Evolutionary conservation across 2,329 filamentous ascomycete genomes (phyloP).

Genomic region (Curvularia sp.): DNA sequence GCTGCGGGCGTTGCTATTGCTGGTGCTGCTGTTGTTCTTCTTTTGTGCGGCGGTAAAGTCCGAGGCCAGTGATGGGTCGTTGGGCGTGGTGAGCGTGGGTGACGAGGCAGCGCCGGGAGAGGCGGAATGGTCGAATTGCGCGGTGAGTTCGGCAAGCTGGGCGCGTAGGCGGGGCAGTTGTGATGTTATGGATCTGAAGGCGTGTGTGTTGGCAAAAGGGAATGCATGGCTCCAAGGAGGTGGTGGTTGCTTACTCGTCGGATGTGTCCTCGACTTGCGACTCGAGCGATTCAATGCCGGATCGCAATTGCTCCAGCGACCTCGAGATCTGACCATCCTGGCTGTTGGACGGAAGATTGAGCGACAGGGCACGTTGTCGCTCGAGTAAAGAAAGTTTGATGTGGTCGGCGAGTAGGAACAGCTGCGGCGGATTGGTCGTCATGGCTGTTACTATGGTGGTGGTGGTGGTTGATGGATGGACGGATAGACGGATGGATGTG

Average conservation of each 20-base stretch:
- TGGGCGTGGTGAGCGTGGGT: slow-evolving; percentile 53
- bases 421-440: slow-evolving; percentile 68
- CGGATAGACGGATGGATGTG: slow-evolving; percentile 10
- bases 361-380: slow-evolving; percentile 81
- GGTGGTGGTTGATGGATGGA: slow-evolving; percentile 8
- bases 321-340: slow-evolving; percentile 90
- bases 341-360: slow-evolving; percentile 78
- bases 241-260: slow-evolving; percentile 58
- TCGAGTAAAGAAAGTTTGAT: slow-evolving; percentile 96
- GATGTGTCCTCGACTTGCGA: slow-evolving; percentile 65
- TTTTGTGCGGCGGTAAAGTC: slow-evolving; percentile 50
- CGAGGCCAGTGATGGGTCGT: slow-evolving; percentile 49
- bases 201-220: not conserved
- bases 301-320: slow-evolving; percentile 84
- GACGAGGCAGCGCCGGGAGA: slow-evolving; percentile 55
- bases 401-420: slow-evolving; percentile 93
- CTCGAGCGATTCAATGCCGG: slow-evolving; percentile 76
- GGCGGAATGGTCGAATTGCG: slow-evolving; percentile 71
- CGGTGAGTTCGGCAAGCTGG: slow-evolving; percentile 77
- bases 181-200: slow-evolving; percentile 52
- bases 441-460: slow-evolving; percentile 29
- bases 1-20: slow-evolving; percentile 33
- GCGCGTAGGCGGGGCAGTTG: slow-evolving; percentile 72
- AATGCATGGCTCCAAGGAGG: not conserved
- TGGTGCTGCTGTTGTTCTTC: slow-evolving; percentile 24